Conservation (phyloP, 768 basidiomycete genomes). For the Tephrocybe rancida region DNA sequence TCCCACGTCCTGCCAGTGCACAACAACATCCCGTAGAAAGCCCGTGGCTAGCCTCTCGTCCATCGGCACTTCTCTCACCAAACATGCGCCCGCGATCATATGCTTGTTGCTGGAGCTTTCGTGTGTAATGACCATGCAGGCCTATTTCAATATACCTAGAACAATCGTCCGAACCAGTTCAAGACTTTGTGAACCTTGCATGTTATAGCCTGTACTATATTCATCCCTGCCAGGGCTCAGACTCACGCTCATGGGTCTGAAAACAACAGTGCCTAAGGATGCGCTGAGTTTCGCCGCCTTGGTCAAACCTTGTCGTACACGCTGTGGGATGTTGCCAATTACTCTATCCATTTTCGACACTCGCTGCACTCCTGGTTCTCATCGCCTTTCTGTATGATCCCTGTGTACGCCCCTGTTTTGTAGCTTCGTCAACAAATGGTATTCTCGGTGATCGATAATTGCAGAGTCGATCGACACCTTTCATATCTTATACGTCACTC, state of each 20-base stretch:
- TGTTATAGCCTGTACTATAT: background rate
- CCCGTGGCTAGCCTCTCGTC: background rate
- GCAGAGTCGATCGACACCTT: no score
- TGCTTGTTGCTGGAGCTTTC: background rate
- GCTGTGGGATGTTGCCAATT: background rate
- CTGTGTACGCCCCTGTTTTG: no score
- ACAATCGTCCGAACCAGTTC: conserved; percentile 3
- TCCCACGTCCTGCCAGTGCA: conserved; percentile 7
- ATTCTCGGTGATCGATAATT: no score
- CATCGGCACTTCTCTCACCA: conserved; percentile 1
- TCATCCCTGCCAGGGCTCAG: background rate
- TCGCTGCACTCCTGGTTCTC: background rate
- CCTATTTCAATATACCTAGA: background rate
- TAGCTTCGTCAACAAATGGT: no score
- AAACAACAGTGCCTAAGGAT: background rate
- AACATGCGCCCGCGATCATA: conserved; percentile 5
- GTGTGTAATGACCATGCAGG: background rate
- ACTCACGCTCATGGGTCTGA: background rate
- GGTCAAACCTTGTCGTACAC: background rate
- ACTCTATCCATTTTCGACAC: background rate
- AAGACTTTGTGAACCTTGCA: background rate
- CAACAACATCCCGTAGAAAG: background rate
- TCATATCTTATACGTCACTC: background rate
- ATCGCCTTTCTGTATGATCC: background rate
- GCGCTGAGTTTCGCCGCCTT: background rate